Base-by-base conservation (phyloP, 2,329 filamentous ascomycete genomes). In the Xylariales sp. region DNA sequence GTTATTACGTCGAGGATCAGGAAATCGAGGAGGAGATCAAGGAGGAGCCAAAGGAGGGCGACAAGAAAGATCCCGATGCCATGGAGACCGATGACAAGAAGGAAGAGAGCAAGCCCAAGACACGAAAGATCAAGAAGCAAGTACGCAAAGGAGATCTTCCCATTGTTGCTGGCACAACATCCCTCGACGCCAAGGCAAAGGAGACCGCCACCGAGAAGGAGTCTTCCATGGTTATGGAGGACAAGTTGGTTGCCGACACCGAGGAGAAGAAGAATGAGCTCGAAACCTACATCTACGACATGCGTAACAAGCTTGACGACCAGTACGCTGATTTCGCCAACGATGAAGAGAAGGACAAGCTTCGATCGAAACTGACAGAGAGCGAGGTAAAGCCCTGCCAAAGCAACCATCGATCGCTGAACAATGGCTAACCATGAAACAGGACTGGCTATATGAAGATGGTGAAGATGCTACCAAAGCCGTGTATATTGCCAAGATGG, bases 201-300 rank as follows among this genome's bases (percentile, higher is more conserved):
- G 70, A 81, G 47, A 59, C 72, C n/a, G 73, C 82, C 51, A 68
- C 75, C 38, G 93, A 98, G 77, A 83, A 84, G 65, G 93, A 98
- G 71, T 77, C 82, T 52, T 64, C 82, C 55, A 97, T 98, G 93
- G 81, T 89, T 55, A 91, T 95, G 81, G 89, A 96, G 68, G 93
- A 98, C 73, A 98, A 97, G 79, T 84, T 97, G 44, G 90, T 98
- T 43, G 88, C 87, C 55, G 93, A 97, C 65, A 98, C 93, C 27
- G 93, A 97, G 64, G 89, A 97, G 74, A 95, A 95, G 82, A 98
- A 97, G 88, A 98, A 98, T 74, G 91, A 97, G 71, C 86, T 98
- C 40, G 93, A 98, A 76, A 83, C 88, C 18, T 95, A 85, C 70
- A 96, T 97, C 69, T 98, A 98, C 70, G 90, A 97, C 59, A 78